Evolutionary conservation across 768 basidiomycete genomes (phyloP), one percentile per base, ranked within the genome.

Genomic region (Naganishia kalamii): DNA sequence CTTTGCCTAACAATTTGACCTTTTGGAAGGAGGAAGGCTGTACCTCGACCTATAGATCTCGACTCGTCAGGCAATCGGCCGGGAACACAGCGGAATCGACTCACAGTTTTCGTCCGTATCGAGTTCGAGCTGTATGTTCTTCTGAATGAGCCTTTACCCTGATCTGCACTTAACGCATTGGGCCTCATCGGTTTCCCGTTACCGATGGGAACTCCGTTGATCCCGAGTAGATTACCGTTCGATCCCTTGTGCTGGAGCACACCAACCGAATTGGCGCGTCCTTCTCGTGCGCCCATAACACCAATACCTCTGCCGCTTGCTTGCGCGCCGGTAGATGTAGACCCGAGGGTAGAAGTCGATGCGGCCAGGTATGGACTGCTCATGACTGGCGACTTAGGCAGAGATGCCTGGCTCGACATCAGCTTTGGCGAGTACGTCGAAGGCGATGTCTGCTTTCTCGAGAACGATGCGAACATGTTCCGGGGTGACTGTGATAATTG

Each of bases 81-180:
- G n/a, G 3, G 13, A 47, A 25, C 25, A 47, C 29, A 23, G 15
- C 2, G 19, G 61, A 37, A 29, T 57, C 19, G 25, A 80, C 85
- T 76, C 78, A 91, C 92, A 80, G 88, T 85, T 74, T 86, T 84
- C 70, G 92, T 86, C 81, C 96, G 96, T 81, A 99, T 98, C 21
- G 92, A 94, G 78, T 96, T 94, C 74, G 90, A 92, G 43, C 91
- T 94, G 80, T 99, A 99, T 49, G 96, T 98, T 74, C 96, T 81
- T 64, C 90, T 84, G 78, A 98, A 98, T 30, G 89, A 71, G 48
- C 33, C 46, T 48, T 48, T 40, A 25, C 50, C 44, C 54, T 57
- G 54, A 2, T 57, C 54, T 5, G 17, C 54, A 21, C 35, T 57
- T n/a, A 57, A 40, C 5, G 54, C 35, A 15, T 57, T 57, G 23